Evolutionary conservation across 208 protist genomes (phyloP).

Genomic region (Crithidia thermophila): DNA sequence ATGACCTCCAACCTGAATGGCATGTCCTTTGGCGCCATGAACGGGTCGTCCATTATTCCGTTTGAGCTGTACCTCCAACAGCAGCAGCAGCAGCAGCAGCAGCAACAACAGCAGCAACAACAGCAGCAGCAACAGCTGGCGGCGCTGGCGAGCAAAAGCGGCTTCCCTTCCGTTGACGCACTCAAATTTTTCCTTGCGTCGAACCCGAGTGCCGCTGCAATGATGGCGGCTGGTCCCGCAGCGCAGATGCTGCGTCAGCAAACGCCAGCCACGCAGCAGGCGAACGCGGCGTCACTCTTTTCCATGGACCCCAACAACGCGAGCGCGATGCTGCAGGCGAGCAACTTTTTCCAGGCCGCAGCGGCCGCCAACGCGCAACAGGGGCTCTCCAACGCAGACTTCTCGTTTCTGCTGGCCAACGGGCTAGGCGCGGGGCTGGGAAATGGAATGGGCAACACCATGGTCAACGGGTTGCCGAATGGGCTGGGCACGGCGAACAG

Average conservation of each 20-base stretch:
- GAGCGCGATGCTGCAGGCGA: neutral
- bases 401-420: slow-evolving; percentile 16
- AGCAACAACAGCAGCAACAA: slow-evolving; percentile 19
- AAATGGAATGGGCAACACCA: too few species aligned
- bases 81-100: slow-evolving; percentile 27
- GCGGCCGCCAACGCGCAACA: slow-evolving; percentile 2
- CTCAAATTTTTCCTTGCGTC: slow-evolving; percentile 23
- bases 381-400: slow-evolving; percentile 15
- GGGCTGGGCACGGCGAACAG: neutral
- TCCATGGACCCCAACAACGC: slow-evolving; percentile 16
- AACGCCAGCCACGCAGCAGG: neutral
- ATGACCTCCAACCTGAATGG: slow-evolving; percentile 6
- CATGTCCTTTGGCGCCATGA: slow-evolving; percentile 14
- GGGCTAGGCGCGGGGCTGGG: neutral
- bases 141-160: neutral
- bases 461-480: too few species aligned
- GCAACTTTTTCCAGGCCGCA: slow-evolving; percentile 14
- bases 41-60: slow-evolving; percentile 23
- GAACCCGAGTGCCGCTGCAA: neutral
- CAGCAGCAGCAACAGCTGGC: slow-evolving; percentile 7
- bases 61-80: slow-evolving; percentile 23
- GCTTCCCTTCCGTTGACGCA: slow-evolving; percentile 12
- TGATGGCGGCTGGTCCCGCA: slow-evolving; percentile 8
- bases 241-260: slow-evolving; percentile 5
- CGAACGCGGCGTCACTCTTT: slow-evolving; percentile 17